Evolutionary conservation across 2,329 filamentous ascomycete species (phyloP).

Genomic region (Lasiodiplodia hormozganensis): DNA sequence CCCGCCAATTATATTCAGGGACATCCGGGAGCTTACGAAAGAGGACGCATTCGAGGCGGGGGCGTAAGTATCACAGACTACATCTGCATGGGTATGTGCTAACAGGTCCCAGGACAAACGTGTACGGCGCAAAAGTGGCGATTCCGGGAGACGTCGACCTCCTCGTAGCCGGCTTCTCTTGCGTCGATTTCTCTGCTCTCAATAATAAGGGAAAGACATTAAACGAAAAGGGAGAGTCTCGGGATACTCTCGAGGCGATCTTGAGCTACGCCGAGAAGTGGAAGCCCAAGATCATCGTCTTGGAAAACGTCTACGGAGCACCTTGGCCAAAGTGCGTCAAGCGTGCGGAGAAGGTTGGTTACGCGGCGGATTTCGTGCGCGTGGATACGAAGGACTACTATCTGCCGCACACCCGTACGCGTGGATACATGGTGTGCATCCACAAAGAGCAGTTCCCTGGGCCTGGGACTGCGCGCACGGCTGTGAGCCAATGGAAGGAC

Average conservation of each 20-base stretch:
- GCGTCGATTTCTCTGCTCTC: conserved; percentile 74
- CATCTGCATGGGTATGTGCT: neutral
- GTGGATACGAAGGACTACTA: conserved; percentile 76
- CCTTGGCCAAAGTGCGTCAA: conserved; percentile 59
- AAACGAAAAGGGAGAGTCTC: conserved; percentile 67
- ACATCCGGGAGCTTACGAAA: conserved; percentile 54
- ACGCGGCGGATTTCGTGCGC: conserved; percentile 57
- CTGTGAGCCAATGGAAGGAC: conserved; percentile 49
- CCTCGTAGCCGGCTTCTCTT: conserved; percentile 75
- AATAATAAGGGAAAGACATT: conserved; percentile 64
- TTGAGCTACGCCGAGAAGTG: conserved; percentile 62
- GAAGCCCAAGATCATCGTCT: conserved; percentile 68
- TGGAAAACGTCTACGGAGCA: conserved; percentile 73
- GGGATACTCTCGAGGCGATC: conserved; percentile 69
- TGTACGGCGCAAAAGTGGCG: conserved; percentile 65
- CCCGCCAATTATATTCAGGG: conserved; percentile 51
- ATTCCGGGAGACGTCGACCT: conserved; percentile 69
- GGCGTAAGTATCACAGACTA: neutral
- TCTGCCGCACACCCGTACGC: conserved; percentile 68
- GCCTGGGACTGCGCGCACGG: conserved; percentile 32
- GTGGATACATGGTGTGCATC: conserved; percentile 57
- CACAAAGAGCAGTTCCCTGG: conserved; percentile 38
- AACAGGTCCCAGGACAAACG: conserved; percentile 57
- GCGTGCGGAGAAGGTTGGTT: conserved; percentile 60
- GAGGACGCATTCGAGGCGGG: conserved; percentile 54